Conservation (phyloP, 2,329 filamentous ascomycete species). For the Colletotrichum falcatum region DNA sequence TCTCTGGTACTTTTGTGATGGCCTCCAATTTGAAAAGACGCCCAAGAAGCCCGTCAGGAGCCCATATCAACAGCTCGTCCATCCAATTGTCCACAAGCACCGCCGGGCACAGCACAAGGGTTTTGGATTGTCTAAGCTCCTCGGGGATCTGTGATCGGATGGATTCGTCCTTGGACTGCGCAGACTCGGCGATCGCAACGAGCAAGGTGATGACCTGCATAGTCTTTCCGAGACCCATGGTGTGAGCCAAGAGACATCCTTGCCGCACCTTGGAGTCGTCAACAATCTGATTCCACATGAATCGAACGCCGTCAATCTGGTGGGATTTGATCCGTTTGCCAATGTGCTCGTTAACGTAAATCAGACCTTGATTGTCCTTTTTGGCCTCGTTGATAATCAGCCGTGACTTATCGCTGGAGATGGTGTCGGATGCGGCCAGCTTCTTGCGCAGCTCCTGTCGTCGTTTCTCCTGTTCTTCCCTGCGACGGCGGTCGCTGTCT, state of each 20-base stretch:
- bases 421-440: conserved; percentile 57
- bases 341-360: conserved; percentile 75
- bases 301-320: conserved; percentile 84
- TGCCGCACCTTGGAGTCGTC: conserved; percentile 68
- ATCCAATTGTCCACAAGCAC: conserved; percentile 84
- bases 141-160: conserved; percentile 76
- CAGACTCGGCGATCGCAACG: conserved; percentile 76
- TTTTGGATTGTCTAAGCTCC: conserved; percentile 70
- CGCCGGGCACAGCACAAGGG: conserved; percentile 81
- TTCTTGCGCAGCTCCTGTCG: conserved; percentile 59
- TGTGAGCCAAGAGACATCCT: conserved; percentile 87
- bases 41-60: conserved; percentile 67
- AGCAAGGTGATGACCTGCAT: conserved; percentile 92
- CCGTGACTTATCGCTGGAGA: conserved; percentile 58
- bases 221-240: conserved; percentile 93
- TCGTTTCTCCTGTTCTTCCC: conserved; percentile 66
- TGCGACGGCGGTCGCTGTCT: conserved; percentile 64
- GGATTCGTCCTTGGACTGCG: conserved; percentile 66
- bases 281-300: conserved; percentile 89
- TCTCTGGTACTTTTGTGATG: conserved; percentile 48
- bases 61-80: conserved; percentile 81
- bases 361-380: conserved; percentile 67
- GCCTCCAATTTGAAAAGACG: conserved; percentile 67
- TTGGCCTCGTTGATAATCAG: conserved; percentile 78
- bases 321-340: conserved; percentile 78